Base-by-base conservation (phyloP, 2,329 filamentous ascomycete genomes). In the Pyrenochaeta sp. region DNA sequence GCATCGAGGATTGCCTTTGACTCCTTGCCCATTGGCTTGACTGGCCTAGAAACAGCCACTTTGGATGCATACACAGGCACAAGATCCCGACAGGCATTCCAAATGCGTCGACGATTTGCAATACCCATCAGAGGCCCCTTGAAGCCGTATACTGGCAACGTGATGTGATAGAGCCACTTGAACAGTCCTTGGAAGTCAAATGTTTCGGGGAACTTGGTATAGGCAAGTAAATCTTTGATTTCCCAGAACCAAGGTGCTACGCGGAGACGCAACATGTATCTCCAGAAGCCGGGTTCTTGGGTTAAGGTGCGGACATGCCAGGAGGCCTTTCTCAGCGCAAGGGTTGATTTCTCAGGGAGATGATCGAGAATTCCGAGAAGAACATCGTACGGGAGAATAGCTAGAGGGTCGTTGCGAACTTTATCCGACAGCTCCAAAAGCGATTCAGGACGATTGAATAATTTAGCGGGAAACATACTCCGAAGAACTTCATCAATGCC, bases 31-130 rank as follows among this genome's bases (percentile, higher is more conserved):
- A 28, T 21, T 4, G 43, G 42, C 7, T 40, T 35, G 6, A n/a
- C 28, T 11, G 20, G 41, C 7, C 15, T 14, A 1, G 18, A 21
- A 3, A 22, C 36, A 7, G 32, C 13, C 2, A 36, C 22, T 13
- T 31, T 35, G 14, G 34, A 30, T 6, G 35, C 34, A 15, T 47
- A 51, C 9, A 41, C 10, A 7, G 48, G 28, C 9, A 32, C 46
- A 7, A 55, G 27, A 8, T 35, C 23, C 10, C 42, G 35, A 20
- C 41, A 51, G 6, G 38, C 51, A 1, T 27, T 30, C 65, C 66
- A 70, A 8, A 71, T 67, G 17, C 66, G 58, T 10, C 63, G 49
- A 7, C 67, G 60, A 41, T 70, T 71, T 15, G 67, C 66, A 35
- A 70, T 45, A 4, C 51, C 53, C 53, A 67, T 55, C 6, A 65